Percentiles rank a stretch among this genome's conserved stretches.
Evolutionary conservation across 106 monocot genomes (phyloP).

Genomic region (Hemerocallis citrina): DNA sequence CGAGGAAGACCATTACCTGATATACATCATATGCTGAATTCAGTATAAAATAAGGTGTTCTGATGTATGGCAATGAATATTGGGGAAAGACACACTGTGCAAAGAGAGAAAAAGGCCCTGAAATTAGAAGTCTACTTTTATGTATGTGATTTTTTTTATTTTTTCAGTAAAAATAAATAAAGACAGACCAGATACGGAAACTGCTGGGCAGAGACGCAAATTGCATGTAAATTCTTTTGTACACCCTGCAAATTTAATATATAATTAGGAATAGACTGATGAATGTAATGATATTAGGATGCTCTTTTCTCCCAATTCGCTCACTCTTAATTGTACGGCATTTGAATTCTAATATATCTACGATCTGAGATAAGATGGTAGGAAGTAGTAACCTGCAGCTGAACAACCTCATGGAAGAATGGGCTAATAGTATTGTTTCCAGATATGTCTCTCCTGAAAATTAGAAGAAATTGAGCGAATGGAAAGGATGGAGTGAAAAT

Average conservation of each 20-base stretch:
- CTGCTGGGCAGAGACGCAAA: constrained; percentile 26
- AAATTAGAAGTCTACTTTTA: background rate
- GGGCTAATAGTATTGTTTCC: constrained; percentile 49
- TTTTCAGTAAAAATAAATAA: background rate
- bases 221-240: constrained; percentile 32
- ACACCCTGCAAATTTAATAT: constrained; percentile 46
- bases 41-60: constrained; percentile 74
- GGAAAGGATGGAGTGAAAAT: background rate
- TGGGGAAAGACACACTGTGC: constrained; percentile 95
- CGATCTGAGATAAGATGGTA: background rate
- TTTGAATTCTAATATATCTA: background rate
- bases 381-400: constrained; percentile 34
- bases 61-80: constrained; percentile 42
- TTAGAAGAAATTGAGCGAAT: background rate
- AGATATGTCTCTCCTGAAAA: constrained; percentile 57
- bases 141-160: background rate
- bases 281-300: background rate
- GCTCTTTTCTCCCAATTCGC: no score
- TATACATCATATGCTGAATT: constrained; percentile 88
- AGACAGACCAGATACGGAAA: constrained; percentile 34
- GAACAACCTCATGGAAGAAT: constrained; percentile 37
- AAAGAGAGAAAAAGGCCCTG: background rate
- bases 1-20: constrained; percentile 44
- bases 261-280: no score
- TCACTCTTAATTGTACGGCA: no score